phyloP scores from a whole-genome alignment of 106 monocot species.

The Xerophyta viscosa region DNA sequence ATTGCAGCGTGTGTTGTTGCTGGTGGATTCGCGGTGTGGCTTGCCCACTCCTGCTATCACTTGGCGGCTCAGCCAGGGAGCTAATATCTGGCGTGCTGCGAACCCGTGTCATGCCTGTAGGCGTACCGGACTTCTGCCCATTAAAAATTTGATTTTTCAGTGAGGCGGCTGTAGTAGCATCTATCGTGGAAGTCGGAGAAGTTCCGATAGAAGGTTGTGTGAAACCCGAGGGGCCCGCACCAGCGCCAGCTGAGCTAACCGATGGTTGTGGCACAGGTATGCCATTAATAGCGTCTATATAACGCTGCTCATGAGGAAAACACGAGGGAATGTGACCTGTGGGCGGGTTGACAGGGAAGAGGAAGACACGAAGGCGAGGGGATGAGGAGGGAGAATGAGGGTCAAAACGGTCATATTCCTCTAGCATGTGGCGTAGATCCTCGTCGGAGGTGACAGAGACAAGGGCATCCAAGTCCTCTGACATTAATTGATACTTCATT shows the following conservation, averaged over 20 bases:
- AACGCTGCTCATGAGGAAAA: constrained; percentile 4
- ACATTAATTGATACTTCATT: constrained; percentile 20
- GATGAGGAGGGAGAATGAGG: background rate
- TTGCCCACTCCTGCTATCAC: background rate
- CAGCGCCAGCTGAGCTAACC: background rate
- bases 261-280: background rate
- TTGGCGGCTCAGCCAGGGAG: background rate
- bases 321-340: background rate
- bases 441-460: constrained; percentile 32
- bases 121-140: background rate
- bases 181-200: background rate
- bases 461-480: constrained; percentile 27
- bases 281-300: constrained; percentile 9
- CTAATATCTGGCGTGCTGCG: constrained; percentile 10
- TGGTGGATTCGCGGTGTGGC: background rate
- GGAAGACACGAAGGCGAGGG: constrained; percentile 26
- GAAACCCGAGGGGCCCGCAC: background rate
- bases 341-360: constrained; percentile 10
- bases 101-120: constrained; percentile 1
- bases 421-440: constrained; percentile 28
- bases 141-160: background rate
- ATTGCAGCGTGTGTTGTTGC: background rate
- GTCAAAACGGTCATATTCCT: constrained; percentile 16
- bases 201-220: background rate
- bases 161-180: background rate